phyloP scores from a whole-genome alignment of 1,284 basidiomycete species.

The Vanrija sp. region DNA sequence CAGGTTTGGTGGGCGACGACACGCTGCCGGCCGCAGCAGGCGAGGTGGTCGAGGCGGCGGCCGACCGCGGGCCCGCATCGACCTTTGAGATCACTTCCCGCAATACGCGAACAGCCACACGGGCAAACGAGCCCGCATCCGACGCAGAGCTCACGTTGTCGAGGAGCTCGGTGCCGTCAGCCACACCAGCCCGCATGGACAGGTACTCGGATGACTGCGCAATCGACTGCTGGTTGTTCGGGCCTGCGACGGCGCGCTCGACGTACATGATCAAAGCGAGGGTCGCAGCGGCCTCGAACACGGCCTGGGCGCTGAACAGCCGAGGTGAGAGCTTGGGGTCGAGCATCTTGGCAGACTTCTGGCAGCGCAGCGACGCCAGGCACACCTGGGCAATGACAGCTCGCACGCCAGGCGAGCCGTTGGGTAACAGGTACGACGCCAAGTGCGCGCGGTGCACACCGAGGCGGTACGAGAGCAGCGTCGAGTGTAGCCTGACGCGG shows the following conservation, averaged over 20 bases:
- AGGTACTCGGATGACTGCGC: slow-evolving; percentile 22
- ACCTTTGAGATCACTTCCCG: slow-evolving; percentile 23
- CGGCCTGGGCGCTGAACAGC: slow-evolving; percentile 32
- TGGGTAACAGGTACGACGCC: slow-evolving; percentile 30
- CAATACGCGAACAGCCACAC: slow-evolving; percentile 31
- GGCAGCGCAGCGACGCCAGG: slow-evolving; percentile 32
- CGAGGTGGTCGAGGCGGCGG: background rate
- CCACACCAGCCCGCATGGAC: slow-evolving; percentile 31
- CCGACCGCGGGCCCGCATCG: slow-evolving; percentile 12
- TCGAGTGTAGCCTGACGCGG: slow-evolving; percentile 37
- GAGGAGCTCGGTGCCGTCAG: slow-evolving; percentile 39
- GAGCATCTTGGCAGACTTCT: slow-evolving; percentile 40
- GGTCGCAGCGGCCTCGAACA: slow-evolving; percentile 39
- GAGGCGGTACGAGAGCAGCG: slow-evolving; percentile 33
- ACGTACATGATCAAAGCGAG: slow-evolving; percentile 39
- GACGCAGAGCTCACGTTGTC: slow-evolving; percentile 26
- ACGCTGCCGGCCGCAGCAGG: background rate
- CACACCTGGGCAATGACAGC: slow-evolving; percentile 34
- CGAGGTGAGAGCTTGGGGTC: slow-evolving; percentile 39
- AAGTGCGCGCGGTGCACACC: slow-evolving; percentile 40
- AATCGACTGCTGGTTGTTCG: slow-evolving; percentile 7
- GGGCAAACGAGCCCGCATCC: slow-evolving; percentile 21
- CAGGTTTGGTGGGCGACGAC: slow-evolving; percentile 3
- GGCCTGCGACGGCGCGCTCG: slow-evolving; percentile 26
- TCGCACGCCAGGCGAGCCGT: slow-evolving; percentile 24